phyloP scores from a whole-genome alignment of 495 filamentous ascomycete genomes.

The Hyaloscypha variabilis region DNA sequence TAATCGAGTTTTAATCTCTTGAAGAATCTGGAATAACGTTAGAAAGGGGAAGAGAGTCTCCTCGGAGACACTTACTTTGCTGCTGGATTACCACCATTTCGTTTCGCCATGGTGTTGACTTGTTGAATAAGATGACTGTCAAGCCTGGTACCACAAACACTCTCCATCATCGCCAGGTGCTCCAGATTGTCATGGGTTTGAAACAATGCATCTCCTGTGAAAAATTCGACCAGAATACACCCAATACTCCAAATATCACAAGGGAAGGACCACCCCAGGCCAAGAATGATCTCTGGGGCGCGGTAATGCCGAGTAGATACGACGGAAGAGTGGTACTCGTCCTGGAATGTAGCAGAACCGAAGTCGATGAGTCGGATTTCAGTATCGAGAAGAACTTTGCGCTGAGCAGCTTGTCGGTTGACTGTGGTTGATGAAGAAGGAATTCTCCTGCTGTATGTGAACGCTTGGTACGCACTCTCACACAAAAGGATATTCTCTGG shows the following conservation, averaged over 20 bases:
- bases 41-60: slow-evolving; percentile 21
- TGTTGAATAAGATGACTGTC: slow-evolving; percentile 75
- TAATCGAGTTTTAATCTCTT: slow-evolving; percentile 83
- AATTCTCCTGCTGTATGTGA: slow-evolving; percentile 93
- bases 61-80: slow-evolving; percentile 66
- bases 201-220: slow-evolving; percentile 95
- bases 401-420: slow-evolving; percentile 76
- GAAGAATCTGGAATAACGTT: slow-evolving; percentile 71
- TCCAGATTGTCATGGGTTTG: slow-evolving; percentile 98
- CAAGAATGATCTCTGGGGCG: slow-evolving; percentile 95
- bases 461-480: slow-evolving; percentile 88
- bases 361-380: slow-evolving; percentile 98
- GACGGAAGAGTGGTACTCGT: slow-evolving; percentile 97
- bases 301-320: slow-evolving; percentile 96
- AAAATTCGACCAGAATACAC: slow-evolving; percentile 98
- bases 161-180: slow-evolving; percentile 99
- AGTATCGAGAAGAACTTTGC: slow-evolving; percentile 87
- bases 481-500: slow-evolving; percentile 98
- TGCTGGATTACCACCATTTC: slow-evolving; percentile 72
- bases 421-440: slow-evolving; percentile 84
- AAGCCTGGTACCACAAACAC: slow-evolving; percentile 74
- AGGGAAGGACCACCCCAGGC: slow-evolving; percentile 95
- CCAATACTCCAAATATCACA: slow-evolving; percentile 99
- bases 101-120: slow-evolving; percentile 65
- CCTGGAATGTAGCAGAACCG: slow-evolving; percentile 95